These are phyloP conservation scores for Vanrija humicola DNA, from an alignment of 1,284 basidiomycete genomes.

Conservation along the genomic window DNA sequence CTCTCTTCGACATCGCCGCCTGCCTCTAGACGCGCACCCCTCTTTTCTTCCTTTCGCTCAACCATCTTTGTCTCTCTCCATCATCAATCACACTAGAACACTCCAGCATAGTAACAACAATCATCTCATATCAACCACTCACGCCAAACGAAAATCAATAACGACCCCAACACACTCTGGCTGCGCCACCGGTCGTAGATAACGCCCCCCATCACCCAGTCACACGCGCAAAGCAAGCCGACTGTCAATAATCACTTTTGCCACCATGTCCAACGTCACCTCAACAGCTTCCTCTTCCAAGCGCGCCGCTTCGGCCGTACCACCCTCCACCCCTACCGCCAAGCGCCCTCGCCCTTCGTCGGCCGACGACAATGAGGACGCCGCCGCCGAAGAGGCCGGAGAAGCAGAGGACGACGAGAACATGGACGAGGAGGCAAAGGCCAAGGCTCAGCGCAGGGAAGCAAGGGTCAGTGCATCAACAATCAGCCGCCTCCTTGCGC, in stretches of 20 bases:
- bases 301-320: slow-evolving; percentile 10
- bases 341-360: slow-evolving; percentile 12
- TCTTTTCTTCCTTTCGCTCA: background rate
- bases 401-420: slow-evolving; percentile 18
- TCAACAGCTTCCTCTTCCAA: slow-evolving; percentile 14
- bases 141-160: no score
- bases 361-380: slow-evolving; percentile 12
- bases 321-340: slow-evolving; percentile 7
- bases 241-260: background rate
- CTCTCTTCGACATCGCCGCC: background rate
- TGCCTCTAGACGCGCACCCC: background rate
- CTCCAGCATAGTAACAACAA: background rate
- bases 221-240: background rate
- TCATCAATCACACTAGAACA: background rate
- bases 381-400: slow-evolving; percentile 13
- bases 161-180: no score
- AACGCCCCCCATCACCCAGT: background rate
- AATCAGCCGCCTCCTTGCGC: no score
- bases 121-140: background rate
- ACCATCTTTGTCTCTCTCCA: background rate
- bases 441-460: slow-evolving; percentile 38
- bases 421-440: slow-evolving; percentile 28
- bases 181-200: background rate
- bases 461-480: slow-evolving; percentile 27
- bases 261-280: slow-evolving; percentile 1